Base-by-base conservation (phyloP, 2,329 filamentous ascomycete species). In the Phaeosphaeriaceae sp. region DNA sequence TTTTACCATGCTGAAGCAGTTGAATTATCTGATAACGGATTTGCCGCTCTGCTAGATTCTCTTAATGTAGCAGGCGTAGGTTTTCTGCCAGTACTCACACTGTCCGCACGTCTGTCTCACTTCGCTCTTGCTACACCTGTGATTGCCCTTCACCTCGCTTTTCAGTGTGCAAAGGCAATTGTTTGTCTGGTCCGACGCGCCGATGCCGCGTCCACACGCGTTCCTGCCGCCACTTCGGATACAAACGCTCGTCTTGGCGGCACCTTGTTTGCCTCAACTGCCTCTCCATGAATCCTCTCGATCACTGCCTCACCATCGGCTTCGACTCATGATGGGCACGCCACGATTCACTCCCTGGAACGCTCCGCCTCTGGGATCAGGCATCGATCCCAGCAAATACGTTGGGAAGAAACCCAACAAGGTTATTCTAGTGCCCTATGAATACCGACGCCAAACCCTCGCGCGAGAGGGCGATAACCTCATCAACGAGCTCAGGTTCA, bases 361-460 rank as follows among this genome's bases (percentile, higher is more conserved):
- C n/a, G 22, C 15, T 36, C 13, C 45, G 25, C 36, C 53, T 27
- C 33, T 40, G 7, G 17, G 20, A 2, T 2, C 51, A 7, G 17
- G 17, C 13, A 22, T 48, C 5, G 51, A 51, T 13, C 46, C 7
- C 13, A 19, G 46, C 7, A 41, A 33, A 13, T 44, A 56, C 24
- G 52, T 48, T n/a, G 53, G 54, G 15, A 63, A 56, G 58, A 66
- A 65, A 41, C 66, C 68, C 1, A 63, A 61, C 49, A 65, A 60
- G 13, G 50, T 52, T n/a, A 61, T 73, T 33, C 53, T 42, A 1
- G 68, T 73, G 2, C 68, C 68, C 2, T 33, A 20, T 5, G 70
- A 72, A 31, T 65, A 62, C 21, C 63, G 63, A 20, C 62, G 63
- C n/a, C 15, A 21, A 21, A 64, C 52, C 3, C 53, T 55, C 31